These are phyloP conservation scores for Suillus subalutaceus DNA, from an alignment of 768 basidiomycete genomes.

Conservation along the genomic window DNA sequence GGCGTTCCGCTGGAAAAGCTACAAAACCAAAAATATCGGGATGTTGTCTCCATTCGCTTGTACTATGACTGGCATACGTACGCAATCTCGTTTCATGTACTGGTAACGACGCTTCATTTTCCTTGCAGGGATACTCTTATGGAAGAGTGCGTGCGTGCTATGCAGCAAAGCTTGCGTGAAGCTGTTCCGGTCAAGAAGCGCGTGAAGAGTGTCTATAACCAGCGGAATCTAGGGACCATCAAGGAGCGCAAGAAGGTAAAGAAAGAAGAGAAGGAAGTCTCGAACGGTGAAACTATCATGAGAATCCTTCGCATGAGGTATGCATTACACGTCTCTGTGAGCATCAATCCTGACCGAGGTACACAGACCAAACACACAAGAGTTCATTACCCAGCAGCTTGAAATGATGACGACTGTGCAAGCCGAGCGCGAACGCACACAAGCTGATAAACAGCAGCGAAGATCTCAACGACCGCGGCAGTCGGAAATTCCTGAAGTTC, in stretches of 20 bases:
- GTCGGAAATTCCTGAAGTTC: slow-evolving; percentile 30
- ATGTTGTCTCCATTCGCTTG: slow-evolving; percentile 84
- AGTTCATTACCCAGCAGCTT: slow-evolving; percentile 88
- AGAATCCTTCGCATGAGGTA: slow-evolving; percentile 95
- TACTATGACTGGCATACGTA: slow-evolving; percentile 98
- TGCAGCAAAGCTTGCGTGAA: slow-evolving; percentile 82
- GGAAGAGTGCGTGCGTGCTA: slow-evolving; percentile 95
- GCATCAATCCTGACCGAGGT: not conserved
- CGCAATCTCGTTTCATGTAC: slow-evolving; percentile 29
- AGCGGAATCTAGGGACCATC: slow-evolving; percentile 96
- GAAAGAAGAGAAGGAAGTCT: slow-evolving; percentile 75
- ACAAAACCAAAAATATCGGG: slow-evolving; percentile 94
- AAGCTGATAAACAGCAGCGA: slow-evolving; percentile 59
- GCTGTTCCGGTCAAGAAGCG: slow-evolving; percentile 82
- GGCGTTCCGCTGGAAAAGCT: slow-evolving; percentile 84
- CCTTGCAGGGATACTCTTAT: slow-evolving; percentile 70
- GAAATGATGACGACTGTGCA: slow-evolving; percentile 83
- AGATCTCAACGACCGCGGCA: slow-evolving; percentile 57
- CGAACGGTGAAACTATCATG: slow-evolving; percentile 88
- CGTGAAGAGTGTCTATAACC: slow-evolving; percentile 89
- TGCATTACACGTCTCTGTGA: slow-evolving; percentile 15
- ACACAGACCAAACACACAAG: slow-evolving; percentile 72
- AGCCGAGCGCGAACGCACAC: slow-evolving; percentile 77
- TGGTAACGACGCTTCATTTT: slow-evolving; percentile 13
- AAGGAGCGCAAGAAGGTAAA: slow-evolving; percentile 93